Evolutionary conservation across 202 grass and related monocot genomes (phyloP).

Genomic region (Alloteropsis angusta): DNA sequence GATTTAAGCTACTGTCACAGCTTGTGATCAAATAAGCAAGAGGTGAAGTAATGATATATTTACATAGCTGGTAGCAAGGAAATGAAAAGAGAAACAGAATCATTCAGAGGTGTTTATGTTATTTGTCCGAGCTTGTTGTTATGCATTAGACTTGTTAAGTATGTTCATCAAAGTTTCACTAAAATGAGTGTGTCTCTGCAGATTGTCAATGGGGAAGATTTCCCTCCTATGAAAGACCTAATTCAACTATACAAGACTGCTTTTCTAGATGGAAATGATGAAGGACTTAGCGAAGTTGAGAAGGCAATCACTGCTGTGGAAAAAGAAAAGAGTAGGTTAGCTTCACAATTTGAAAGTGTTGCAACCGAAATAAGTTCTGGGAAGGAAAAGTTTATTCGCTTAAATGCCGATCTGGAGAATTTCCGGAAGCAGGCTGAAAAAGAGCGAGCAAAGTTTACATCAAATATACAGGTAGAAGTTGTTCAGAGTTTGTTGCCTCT

Average conservation of each 20-base stretch:
- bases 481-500: conserved; percentile 22
- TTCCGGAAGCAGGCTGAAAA: conserved; percentile 86
- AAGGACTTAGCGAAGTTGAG: conserved; percentile 52
- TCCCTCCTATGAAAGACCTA: conserved; percentile 59
- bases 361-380: conserved; percentile 55
- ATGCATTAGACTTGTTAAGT: not conserved
- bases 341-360: conserved; percentile 44
- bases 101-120: not conserved
- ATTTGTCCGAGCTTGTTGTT: not conserved
- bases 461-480: conserved; percentile 61
- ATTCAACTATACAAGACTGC: conserved; percentile 73
- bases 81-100: not conserved
- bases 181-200: conserved; percentile 13
- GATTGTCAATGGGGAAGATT: conserved; percentile 37
- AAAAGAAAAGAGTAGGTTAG: conserved; percentile 48
- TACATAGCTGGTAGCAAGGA: not conserved
- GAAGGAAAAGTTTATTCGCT: conserved; percentile 67
- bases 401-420: conserved; percentile 94
- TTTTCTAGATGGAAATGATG: conserved; percentile 57
- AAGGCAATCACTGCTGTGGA: conserved; percentile 45
- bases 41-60: not conserved
- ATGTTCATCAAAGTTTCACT: conserved; percentile 15
- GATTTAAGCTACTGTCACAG: conserved; percentile 9
- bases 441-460: conserved; percentile 71
- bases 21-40: not conserved